Conservation (phyloP, 139 green algal genomes). For the Nannochloris sp. region DNA sequence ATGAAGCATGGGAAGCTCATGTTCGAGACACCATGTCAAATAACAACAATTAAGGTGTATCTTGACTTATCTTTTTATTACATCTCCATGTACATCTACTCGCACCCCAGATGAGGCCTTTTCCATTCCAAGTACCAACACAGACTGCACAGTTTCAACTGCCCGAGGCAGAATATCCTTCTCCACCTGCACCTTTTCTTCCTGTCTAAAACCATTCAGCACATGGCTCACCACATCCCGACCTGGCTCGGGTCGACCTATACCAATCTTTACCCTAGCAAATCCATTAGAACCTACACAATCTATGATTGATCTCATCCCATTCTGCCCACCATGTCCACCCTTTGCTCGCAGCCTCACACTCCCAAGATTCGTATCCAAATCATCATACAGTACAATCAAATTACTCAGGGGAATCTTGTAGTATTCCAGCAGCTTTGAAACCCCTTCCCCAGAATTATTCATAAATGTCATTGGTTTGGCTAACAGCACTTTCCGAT, state of each 20-base stretch:
- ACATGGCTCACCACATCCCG: constrained; percentile 56
- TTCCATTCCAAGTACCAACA: constrained; percentile 55
- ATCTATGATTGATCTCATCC: constrained; percentile 77
- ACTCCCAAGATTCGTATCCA: constrained; percentile 51
- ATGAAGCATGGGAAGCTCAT: constrained; percentile 16
- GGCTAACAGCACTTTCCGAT: constrained; percentile 55
- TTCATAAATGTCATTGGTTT: constrained; percentile 94
- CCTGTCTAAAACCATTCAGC: constrained; percentile 57
- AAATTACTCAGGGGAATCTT: constrained; percentile 46
- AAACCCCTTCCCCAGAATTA: constrained; percentile 65
- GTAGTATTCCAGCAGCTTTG: constrained; percentile 60
- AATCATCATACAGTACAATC: constrained; percentile 81
- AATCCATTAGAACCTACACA: constrained; percentile 61
- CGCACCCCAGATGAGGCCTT: constrained; percentile 48
- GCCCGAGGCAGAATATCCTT: constrained; percentile 39
- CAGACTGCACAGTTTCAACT: constrained; percentile 33
- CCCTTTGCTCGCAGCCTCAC: constrained; percentile 64
- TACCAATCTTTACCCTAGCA: constrained; percentile 65
- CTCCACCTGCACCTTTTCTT: constrained; percentile 60
- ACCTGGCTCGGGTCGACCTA: constrained; percentile 56
- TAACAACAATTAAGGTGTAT: neutral
- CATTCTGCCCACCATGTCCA: constrained; percentile 91
- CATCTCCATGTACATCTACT: constrained; percentile 10
- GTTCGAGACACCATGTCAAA: neutral
- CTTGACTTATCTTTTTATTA: neutral